Percentiles rank a stretch among this genome's conserved stretches.
Evolutionary conservation across 257 asterid species (phyloP).

Genomic region (Solanum rostratum): DNA sequence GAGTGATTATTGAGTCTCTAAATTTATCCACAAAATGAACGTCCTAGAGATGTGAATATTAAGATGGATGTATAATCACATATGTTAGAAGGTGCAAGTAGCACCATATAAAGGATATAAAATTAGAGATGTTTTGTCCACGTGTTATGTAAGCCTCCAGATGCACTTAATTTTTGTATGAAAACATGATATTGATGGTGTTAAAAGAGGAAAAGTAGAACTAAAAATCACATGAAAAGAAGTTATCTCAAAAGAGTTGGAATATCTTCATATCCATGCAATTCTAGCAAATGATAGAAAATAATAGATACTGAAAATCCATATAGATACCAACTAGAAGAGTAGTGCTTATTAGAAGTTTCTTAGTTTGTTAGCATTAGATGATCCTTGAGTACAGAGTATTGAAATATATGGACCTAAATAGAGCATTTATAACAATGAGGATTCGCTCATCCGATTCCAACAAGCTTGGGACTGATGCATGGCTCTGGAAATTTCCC

Average conservation of each 20-base stretch:
- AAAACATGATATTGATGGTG: not conserved
- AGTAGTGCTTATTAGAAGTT: not conserved
- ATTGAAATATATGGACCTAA: not conserved
- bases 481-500: not conserved
- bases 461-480: not conserved
- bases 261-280: not conserved
- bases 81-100: not conserved
- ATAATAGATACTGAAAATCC: not conserved
- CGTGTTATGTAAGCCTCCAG: not conserved
- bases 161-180: not conserved
- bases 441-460: not conserved
- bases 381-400: not conserved
- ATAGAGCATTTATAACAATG: not conserved
- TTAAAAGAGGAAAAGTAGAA: not conserved
- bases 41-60: not conserved
- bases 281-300: not conserved
- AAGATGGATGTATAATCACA: not conserved
- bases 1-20: not conserved
- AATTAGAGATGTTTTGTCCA: not conserved
- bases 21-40: not conserved
- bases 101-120: not conserved
- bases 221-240: not conserved
- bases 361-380: not conserved
- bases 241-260: not conserved
- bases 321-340: not conserved